phyloP scores from a whole-genome alignment of 1,139 yeast genomes.

The Geotrichum carabidarum region DNA sequence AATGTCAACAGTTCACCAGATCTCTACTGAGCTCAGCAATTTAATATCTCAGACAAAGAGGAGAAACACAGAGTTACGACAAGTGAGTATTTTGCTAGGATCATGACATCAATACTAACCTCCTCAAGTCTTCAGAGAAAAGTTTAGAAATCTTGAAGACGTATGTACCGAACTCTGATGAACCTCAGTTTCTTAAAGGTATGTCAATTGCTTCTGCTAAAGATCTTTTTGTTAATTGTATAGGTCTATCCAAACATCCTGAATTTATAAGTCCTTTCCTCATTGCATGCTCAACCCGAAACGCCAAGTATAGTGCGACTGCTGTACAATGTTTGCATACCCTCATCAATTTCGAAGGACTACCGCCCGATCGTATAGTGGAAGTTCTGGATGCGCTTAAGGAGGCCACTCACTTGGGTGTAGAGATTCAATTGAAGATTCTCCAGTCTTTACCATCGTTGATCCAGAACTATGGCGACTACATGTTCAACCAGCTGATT shows the following conservation, averaged over 20 bases:
- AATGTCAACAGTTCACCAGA: slow-evolving; percentile 24
- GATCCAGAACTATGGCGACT: slow-evolving; percentile 55
- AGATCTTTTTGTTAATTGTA: slow-evolving; percentile 12
- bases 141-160: slow-evolving; percentile 50
- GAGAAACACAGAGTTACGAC: slow-evolving; percentile 58
- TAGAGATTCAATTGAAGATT: slow-evolving; percentile 82
- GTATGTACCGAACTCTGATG: slow-evolving; percentile 31
- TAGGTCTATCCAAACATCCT: slow-evolving; percentile 41
- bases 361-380: slow-evolving; percentile 51
- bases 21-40: slow-evolving; percentile 49
- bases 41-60: slow-evolving; percentile 68
- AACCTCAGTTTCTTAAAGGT: slow-evolving; percentile 35
- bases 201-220: slow-evolving; percentile 19
- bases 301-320: slow-evolving; percentile 64
- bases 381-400: slow-evolving; percentile 59
- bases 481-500: slow-evolving; percentile 53
- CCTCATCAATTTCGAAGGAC: slow-evolving; percentile 47
- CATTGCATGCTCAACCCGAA: slow-evolving; percentile 66
- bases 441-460: slow-evolving; percentile 77
- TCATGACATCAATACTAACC: neutral
- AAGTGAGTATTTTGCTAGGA: slow-evolving; percentile 29
- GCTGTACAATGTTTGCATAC: slow-evolving; percentile 67
- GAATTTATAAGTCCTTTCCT: slow-evolving; percentile 66
- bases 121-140: slow-evolving; percentile 52
- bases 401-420: slow-evolving; percentile 71